Evolutionary conservation across 176 grass and related monocot genomes (phyloP).

Genomic region (Stipa capillata): DNA sequence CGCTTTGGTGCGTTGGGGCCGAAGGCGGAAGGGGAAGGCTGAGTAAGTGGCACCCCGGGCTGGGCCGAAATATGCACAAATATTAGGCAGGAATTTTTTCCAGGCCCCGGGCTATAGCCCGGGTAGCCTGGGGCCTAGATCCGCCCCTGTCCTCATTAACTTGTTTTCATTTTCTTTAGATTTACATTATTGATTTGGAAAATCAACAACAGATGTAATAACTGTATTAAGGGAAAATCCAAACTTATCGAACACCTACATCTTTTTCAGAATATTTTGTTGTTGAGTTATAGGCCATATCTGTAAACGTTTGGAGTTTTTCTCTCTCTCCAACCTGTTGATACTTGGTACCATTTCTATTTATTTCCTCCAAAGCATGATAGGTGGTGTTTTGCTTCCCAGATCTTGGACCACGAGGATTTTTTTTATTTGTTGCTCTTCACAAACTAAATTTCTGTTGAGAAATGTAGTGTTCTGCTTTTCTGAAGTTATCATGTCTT

Average conservation of each 20-base stretch:
- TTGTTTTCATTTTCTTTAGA: background rate
- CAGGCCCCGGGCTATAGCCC: no score
- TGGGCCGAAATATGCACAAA: no score
- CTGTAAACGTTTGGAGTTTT: background rate
- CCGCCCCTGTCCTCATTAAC: background rate
- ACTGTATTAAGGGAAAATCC: background rate
- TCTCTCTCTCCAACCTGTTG: background rate
- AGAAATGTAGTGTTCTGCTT: background rate
- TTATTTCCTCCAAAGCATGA: background rate
- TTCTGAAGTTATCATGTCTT: background rate
- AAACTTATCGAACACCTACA: background rate
- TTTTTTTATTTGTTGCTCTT: background rate
- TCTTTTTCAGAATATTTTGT: background rate
- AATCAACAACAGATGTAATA: background rate
- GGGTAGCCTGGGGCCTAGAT: no score
- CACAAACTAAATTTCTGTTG: background rate
- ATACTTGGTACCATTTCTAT: background rate
- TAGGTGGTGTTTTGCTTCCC: background rate
- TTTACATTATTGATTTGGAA: constrained; percentile 14
- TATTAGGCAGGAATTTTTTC: no score
- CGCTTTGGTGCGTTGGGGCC: no score
- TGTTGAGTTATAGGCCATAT: background rate
- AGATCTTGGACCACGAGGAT: background rate
- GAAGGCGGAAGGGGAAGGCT: no score
- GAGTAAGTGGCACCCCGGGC: no score